Evolutionary conservation across 768 basidiomycete species (phyloP), one percentile per base, ranked within the genome.

Genomic region (Termitomyces sp.): DNA sequence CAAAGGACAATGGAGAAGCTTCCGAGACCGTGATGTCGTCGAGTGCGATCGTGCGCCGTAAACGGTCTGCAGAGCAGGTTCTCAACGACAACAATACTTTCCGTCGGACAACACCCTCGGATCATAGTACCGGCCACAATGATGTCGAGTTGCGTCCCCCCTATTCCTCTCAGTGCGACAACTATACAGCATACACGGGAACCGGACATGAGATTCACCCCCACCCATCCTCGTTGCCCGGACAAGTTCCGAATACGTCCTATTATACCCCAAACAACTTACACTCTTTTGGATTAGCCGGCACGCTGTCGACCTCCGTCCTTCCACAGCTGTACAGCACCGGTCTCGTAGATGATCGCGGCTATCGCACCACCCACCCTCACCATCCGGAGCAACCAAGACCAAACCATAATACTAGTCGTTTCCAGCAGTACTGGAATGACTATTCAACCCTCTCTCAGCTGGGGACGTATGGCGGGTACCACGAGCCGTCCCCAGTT

Each of bases 271-370:
- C 63, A 5, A 50, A 51, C 54, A 61, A 47, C 49, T 59, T 73
- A 57, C 67, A 74, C 61, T 56, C 71, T 12, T 69, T 69, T 56
- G 67, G 72, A 57, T 79, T 79, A 67, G 69, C 79, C 29, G 78
- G 78, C 6, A 77, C 82, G 48, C 67, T 91, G 47, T 87, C 89
- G 25, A 91, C 89, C 17, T 86, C 88, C 0, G 87, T 88, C 31
- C 79, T 91, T 47, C 87, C 89, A 0, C 88, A 89, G 64, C 76
- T 87, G 66, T 91, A 89, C 69, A 90, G 87, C 73, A 89, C 89
- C 4, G 89, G 88, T 0, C 73, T 90, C 51, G 78, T 83, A 3
- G 86, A 86, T 62, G 83, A 83, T 45, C 76, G 79, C 9, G 37
- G 56, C 11, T 34, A 34, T 8, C 42, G 56, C 46, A 56, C 49